phyloP scores from a whole-genome alignment of 1,284 basidiomycete genomes.

The Tetrapyrgos nigripes region DNA sequence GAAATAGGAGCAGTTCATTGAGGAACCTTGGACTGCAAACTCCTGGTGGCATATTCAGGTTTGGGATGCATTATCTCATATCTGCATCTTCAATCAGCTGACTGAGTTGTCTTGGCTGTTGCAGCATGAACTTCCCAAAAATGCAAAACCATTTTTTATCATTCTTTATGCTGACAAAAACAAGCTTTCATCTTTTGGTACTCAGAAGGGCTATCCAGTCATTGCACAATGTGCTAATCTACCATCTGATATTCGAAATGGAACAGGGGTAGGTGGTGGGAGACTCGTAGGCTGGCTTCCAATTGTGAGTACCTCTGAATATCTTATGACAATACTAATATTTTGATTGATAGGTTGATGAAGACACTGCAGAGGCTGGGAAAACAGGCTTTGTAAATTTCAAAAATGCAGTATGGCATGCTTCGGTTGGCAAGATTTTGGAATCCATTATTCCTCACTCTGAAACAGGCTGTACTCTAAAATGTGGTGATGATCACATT shows the following conservation, averaged over 20 bases:
- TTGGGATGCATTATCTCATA: constrained; percentile 11
- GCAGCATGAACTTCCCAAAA: background rate
- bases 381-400: constrained; percentile 36
- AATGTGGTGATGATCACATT: constrained; percentile 5
- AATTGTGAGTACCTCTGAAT: constrained; percentile 34
- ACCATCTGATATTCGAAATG: constrained; percentile 42
- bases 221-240: constrained; percentile 45
- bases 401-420: constrained; percentile 39
- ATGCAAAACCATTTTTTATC: constrained; percentile 9
- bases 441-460: constrained; percentile 15
- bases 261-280: constrained; percentile 41
- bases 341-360: constrained; percentile 25
- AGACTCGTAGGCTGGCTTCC: constrained; percentile 51
- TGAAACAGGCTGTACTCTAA: constrained; percentile 16
- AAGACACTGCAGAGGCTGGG: constrained; percentile 28
- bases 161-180: constrained; percentile 52
- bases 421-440: constrained; percentile 22
- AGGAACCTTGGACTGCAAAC: constrained; percentile 41
- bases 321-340: background rate
- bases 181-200: constrained; percentile 48
- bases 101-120: background rate
- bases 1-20: constrained; percentile 33
- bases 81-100: background rate
- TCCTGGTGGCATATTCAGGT: constrained; percentile 39
- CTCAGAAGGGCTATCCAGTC: constrained; percentile 47